Evolutionary conservation across 75 land plant genomes (phyloP).

Genomic region (Pseudotsuga menziesii): DNA sequence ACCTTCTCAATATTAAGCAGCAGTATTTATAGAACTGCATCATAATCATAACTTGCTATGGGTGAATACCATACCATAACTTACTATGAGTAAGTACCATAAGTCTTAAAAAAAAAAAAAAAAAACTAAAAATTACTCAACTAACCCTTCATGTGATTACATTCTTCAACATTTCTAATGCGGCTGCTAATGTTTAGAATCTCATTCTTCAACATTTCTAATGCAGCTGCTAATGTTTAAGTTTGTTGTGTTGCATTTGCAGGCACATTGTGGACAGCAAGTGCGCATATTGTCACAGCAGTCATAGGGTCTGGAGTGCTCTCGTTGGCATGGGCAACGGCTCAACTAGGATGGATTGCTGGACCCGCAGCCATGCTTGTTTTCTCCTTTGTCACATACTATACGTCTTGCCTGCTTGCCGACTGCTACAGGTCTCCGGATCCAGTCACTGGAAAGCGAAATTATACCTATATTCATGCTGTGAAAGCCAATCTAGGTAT

Average conservation of each 20-base stretch:
- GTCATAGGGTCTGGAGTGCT: constrained; percentile 79
- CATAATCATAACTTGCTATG: no score
- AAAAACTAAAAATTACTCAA: no score
- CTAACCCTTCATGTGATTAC: no score
- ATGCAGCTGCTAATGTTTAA: not conserved
- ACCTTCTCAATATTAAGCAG: no score
- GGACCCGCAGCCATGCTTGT: constrained; percentile 53
- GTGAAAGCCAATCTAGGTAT: constrained; percentile 32
- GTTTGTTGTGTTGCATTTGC: not conserved
- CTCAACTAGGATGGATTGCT: constrained; percentile 82
- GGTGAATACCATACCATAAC: no score
- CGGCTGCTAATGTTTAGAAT: no score
- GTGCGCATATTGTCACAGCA: constrained; percentile 83
- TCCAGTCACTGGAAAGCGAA: constrained; percentile 66
- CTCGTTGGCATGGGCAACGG: constrained; percentile 80
- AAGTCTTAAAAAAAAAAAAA: no score
- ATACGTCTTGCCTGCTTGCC: constrained; percentile 54
- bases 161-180: no score
- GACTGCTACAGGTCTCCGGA: constrained; percentile 71
- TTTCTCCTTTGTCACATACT: constrained; percentile 60
- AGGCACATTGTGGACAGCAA: constrained; percentile 63
- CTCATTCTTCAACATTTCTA: no score
- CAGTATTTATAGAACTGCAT: no score
- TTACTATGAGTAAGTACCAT: no score
- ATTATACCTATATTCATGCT: constrained; percentile 71